These are phyloP conservation scores for Hysterangium stoloniferum DNA, from an alignment of 768 basidiomycete species.

Conservation along the genomic window DNA sequence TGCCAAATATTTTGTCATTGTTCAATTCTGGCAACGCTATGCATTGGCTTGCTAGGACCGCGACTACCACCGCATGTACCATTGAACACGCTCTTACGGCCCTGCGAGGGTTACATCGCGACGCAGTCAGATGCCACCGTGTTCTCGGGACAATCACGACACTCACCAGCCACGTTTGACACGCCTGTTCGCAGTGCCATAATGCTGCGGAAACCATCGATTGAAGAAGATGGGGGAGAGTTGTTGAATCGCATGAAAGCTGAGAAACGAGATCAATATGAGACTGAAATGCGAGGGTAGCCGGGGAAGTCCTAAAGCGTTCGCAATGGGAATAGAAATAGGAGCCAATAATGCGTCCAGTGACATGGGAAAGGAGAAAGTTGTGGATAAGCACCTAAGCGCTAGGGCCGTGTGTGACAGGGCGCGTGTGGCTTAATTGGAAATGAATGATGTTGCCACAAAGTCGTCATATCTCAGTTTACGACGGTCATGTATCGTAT, in stretches of 20 bases:
- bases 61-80: conserved; percentile 58
- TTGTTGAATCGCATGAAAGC: conserved; percentile 53
- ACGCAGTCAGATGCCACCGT: conserved; percentile 5
- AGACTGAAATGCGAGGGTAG: conserved; percentile 49
- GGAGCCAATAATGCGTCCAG: background rate
- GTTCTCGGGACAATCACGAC: conserved; percentile 17
- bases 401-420: too few species aligned
- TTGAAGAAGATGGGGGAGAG: conserved; percentile 48
- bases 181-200: conserved; percentile 28
- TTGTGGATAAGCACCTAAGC: too few species aligned
- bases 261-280: conserved; percentile 44
- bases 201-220: conserved; percentile 40
- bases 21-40: conserved; percentile 40
- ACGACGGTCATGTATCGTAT: too few species aligned
- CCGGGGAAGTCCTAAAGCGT: conserved; percentile 40
- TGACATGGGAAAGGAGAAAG: background rate
- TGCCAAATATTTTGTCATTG: conserved; percentile 70
- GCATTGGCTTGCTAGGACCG: conserved; percentile 53
- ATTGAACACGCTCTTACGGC: conserved; percentile 62
- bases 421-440: too few species aligned
- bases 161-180: conserved; percentile 33
- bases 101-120: conserved; percentile 4
- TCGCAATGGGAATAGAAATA: conserved; percentile 21
- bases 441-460: too few species aligned
- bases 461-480: too few species aligned